Conservation (phyloP, 768 basidiomycete genomes). For the Tylopilus subfusipes region DNA sequence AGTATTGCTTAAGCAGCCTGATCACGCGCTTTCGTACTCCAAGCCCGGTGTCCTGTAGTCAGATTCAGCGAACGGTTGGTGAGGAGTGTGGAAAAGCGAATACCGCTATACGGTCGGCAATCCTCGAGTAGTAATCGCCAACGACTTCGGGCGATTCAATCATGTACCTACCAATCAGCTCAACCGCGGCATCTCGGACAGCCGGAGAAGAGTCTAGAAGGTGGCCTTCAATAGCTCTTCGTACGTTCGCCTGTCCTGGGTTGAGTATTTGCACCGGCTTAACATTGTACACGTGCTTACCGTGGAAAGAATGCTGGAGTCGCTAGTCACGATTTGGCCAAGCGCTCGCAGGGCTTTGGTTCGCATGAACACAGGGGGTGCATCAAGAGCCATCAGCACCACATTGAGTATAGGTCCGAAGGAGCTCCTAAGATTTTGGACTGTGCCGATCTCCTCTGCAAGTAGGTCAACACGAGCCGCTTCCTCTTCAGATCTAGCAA, state of each 20-base stretch:
- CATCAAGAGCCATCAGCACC: constrained; percentile 76
- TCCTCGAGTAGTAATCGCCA: constrained; percentile 81
- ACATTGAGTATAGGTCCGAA: constrained; percentile 83
- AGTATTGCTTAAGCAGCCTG: constrained; percentile 86
- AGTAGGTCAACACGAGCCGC: constrained; percentile 61
- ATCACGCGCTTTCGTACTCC: constrained; percentile 94
- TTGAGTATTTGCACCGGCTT: constrained; percentile 1
- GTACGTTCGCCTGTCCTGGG: constrained; percentile 61
- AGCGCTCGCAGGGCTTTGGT: constrained; percentile 91
- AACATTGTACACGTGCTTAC: constrained; percentile 41
- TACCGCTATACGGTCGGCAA: constrained; percentile 89
- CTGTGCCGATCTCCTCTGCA: constrained; percentile 71
- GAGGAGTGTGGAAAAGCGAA: constrained; percentile 22
- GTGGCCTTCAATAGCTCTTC: constrained; percentile 84
- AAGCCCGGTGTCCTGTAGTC: constrained; percentile 81
- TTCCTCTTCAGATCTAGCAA: constrained; percentile 66
- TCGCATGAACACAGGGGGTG: constrained; percentile 85
- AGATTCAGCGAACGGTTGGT: neutral
- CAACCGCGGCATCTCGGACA: constrained; percentile 95
- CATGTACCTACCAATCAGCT: constrained; percentile 97
- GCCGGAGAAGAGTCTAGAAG: constrained; percentile 89
- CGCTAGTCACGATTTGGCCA: constrained; percentile 85
- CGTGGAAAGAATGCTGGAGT: constrained; percentile 73
- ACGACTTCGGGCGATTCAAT: constrained; percentile 86
- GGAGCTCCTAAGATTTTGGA: constrained; percentile 71